phyloP scores from a whole-genome alignment of 106 monocot genomes.

The Xerophyta viscosa region DNA sequence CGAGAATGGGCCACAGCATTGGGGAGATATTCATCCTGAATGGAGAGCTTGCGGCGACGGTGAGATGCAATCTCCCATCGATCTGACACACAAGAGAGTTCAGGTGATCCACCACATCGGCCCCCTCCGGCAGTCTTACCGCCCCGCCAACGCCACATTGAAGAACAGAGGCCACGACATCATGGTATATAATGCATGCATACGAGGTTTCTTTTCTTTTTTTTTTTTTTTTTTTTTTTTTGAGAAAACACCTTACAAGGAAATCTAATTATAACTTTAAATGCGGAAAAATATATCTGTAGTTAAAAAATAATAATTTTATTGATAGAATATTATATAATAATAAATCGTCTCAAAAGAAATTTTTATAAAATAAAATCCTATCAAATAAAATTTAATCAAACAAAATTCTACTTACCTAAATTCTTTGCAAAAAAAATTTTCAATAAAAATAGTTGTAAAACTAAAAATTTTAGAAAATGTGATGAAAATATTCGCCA shows the following conservation, averaged over 20 bases:
- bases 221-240: background rate
- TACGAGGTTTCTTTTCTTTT: background rate
- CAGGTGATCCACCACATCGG: constrained; percentile 7
- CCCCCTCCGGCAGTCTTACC: constrained; percentile 20
- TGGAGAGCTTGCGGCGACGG: constrained; percentile 50
- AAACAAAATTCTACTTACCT: no score
- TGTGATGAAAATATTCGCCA: no score
- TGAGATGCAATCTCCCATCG: constrained; percentile 60
- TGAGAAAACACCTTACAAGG: no score
- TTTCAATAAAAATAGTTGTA: no score
- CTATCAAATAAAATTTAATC: no score
- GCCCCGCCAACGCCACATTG: constrained; percentile 26
- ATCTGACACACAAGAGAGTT: constrained; percentile 26
- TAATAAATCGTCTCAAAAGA: background rate
- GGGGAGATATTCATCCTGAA: constrained; percentile 34
- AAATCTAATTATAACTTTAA: no score
- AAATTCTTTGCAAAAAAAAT: no score
- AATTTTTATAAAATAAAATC: no score
- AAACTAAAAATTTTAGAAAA: no score
- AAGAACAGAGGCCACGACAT: constrained; percentile 70
- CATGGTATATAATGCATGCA: constrained; percentile 32
- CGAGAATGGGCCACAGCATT: constrained; percentile 34
- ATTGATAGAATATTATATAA: background rate
- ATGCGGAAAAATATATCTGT: no score
- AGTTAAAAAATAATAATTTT: no score